These are phyloP conservation scores for Fusarium pseudocircinatum DNA, from an alignment of 2,329 filamentous ascomycete genomes.

Conservation along the genomic window DNA sequence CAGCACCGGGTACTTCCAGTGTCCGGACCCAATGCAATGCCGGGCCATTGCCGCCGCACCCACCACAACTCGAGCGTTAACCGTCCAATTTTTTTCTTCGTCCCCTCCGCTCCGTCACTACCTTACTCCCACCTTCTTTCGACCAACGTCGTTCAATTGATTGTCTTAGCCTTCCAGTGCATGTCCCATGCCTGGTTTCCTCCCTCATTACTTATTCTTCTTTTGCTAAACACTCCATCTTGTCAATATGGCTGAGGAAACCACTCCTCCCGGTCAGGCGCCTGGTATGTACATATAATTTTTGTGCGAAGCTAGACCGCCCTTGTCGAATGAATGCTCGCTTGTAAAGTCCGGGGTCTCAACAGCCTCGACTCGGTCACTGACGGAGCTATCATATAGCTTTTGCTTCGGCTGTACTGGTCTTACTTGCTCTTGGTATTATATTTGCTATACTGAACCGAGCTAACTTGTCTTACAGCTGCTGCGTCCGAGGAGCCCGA, in stretches of 20 bases:
- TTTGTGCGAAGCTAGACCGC: conserved; percentile 32
- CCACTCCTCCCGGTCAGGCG: conserved; percentile 42
- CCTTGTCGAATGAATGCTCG: conserved; percentile 23
- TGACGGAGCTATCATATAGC: conserved; percentile 8
- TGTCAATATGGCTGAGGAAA: conserved; percentile 48
- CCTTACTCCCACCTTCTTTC: conserved; percentile 30
- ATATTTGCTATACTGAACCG: background rate
- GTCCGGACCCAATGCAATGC: conserved; percentile 25
- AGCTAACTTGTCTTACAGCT: conserved; percentile 27
- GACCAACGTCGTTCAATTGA: conserved; percentile 39
- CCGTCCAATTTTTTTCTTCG: conserved; percentile 45
- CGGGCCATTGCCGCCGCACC: conserved; percentile 45
- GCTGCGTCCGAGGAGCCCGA: conserved; percentile 40
- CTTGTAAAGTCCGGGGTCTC: conserved; percentile 27
- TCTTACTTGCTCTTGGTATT: background rate
- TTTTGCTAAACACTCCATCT: conserved; percentile 30
- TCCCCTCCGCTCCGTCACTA: conserved; percentile 40
- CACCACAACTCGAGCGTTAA: conserved; percentile 17
- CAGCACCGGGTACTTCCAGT: conserved; percentile 21
- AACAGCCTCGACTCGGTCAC: conserved; percentile 5
- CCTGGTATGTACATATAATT: conserved; percentile 37
- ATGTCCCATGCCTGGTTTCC: conserved; percentile 42
- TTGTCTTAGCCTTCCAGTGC: conserved; percentile 38
- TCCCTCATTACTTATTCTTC: conserved; percentile 23
- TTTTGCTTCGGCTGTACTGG: background rate